Evolutionary conservation across 164 flowering plant genomes (phyloP), one percentile per base, ranked within the genome.

Genomic region (Protea cynaroides): DNA sequence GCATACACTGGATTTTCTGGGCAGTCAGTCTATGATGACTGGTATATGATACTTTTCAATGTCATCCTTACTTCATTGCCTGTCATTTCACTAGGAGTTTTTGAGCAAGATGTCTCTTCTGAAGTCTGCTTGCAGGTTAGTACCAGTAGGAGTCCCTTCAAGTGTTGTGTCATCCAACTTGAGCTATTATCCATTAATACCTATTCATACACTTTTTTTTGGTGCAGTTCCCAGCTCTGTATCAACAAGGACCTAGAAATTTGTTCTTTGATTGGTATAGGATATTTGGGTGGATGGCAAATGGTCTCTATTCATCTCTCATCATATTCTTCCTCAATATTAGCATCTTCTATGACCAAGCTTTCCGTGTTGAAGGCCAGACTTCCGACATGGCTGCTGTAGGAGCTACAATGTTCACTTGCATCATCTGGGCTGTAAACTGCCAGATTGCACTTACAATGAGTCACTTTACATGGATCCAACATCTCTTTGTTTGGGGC

Each of bases 21-120:
- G 56, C 74, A 82, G 43, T 61, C 69, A 37, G 36, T 80, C 21
- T 86, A 84, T 38, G 79, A 86, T 49, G 88, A 81, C 43, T 86
- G 85, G 85, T 86, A 78, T 56, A 81, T 84, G 84, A 65, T 72
- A 15, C 65, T 81, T 63, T 86, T 84, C 79, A 86, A 86, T 65
- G 81, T 83, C 8, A 18, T 84, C 24, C 58, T 83, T 40, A 84
- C 91, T 40, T 86, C 88, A 10, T 68, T 86, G 74, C 91, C 91
- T 14, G 88, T 84, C 18, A 72, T 86, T 47, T 69, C 88, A 6
- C 52, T 86, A 15, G 91, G 88, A 25, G 85, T 84, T 34, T 68
- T 84, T 53, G 86, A 86, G 62, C 91, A 86, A 55, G 91, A 86
- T 65, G 85, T 86, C 66, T 79, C 91, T 4, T 71, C 91, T 9